phyloP scores from a whole-genome alignment of 2,329 filamentous ascomycete genomes.

The Sclerotinia trifoliorum region DNA sequence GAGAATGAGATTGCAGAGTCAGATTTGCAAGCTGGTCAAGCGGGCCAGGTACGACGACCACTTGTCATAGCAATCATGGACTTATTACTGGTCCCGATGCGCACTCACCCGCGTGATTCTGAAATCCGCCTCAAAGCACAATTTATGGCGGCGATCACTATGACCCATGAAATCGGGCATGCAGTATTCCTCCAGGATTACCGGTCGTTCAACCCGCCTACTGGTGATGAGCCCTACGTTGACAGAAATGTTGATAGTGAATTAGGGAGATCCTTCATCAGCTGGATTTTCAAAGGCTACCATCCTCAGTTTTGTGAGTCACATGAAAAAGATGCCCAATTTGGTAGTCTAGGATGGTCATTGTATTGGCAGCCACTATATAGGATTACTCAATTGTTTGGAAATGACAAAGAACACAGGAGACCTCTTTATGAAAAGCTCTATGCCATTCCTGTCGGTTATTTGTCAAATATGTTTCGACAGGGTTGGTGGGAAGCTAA shows the following conservation, averaged over 20 bases:
- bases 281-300: conserved; percentile 32
- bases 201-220: conserved; percentile 24
- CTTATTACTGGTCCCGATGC: conserved; percentile 32
- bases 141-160: conserved; percentile 35
- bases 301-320: conserved; percentile 26
- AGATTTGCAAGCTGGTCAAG: conserved; percentile 23
- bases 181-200: conserved; percentile 33
- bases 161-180: conserved; percentile 37
- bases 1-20: conserved; percentile 18
- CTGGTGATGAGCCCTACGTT: conserved; percentile 30
- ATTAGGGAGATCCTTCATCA: conserved; percentile 31
- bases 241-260: conserved; percentile 28
- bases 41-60: conserved; percentile 24
- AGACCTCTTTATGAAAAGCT: conserved; percentile 7
- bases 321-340: neutral
- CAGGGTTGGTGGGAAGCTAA: conserved; percentile 11
- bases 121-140: conserved; percentile 30
- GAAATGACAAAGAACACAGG: neutral
- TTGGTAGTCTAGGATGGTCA: conserved; percentile 18
- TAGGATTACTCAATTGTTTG: neutral
- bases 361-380: conserved; percentile 18
- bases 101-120: conserved; percentile 17
- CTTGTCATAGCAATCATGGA: conserved; percentile 32
- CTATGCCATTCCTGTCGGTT: conserved; percentile 3
- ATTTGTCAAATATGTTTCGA: conserved; percentile 3